A percentile compares a stretch with the other conserved stretches of the same genome.
phyloP scores from a whole-genome alignment of 352 stramenopile genomes.

The Plasmopara viticola region DNA sequence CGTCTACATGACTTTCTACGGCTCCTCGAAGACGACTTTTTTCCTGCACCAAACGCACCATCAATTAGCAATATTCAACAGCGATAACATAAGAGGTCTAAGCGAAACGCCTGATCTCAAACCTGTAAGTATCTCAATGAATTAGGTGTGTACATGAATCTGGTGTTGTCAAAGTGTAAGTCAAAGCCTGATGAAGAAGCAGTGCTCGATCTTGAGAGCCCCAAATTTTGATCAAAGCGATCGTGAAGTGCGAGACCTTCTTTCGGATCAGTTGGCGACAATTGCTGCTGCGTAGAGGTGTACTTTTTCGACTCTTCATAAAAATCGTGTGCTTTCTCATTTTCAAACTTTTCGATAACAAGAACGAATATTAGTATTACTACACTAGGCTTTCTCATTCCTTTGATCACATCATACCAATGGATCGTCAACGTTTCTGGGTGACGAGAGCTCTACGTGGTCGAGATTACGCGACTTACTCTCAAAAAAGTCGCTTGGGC shows the following conservation, averaged over 20 bases:
- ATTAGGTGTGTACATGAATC: constrained; percentile 57
- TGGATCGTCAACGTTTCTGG: constrained; percentile 14
- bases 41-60: constrained; percentile 12
- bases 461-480: constrained; percentile 67
- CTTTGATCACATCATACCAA: constrained; percentile 10
- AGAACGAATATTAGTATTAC: constrained; percentile 1
- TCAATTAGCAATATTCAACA: constrained; percentile 2
- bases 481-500: constrained; percentile 69
- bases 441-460: constrained; percentile 59
- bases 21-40: constrained; percentile 18
- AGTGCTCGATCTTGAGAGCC: constrained; percentile 40
- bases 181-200: constrained; percentile 60
- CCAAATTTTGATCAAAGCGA: constrained; percentile 17
- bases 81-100: not conserved
- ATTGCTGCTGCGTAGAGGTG: constrained; percentile 12
- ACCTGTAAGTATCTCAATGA: constrained; percentile 70
- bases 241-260: constrained; percentile 19
- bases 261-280: constrained; percentile 11
- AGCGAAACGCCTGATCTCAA: constrained; percentile 2
- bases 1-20: not conserved
- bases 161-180: constrained; percentile 49
- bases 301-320: constrained; percentile 1
- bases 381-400: not conserved
- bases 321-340: constrained; percentile 1
- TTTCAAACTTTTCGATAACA: constrained; percentile 14